Conservation (phyloP, 768 basidiomycete species). For the Tricholomella constricta region DNA sequence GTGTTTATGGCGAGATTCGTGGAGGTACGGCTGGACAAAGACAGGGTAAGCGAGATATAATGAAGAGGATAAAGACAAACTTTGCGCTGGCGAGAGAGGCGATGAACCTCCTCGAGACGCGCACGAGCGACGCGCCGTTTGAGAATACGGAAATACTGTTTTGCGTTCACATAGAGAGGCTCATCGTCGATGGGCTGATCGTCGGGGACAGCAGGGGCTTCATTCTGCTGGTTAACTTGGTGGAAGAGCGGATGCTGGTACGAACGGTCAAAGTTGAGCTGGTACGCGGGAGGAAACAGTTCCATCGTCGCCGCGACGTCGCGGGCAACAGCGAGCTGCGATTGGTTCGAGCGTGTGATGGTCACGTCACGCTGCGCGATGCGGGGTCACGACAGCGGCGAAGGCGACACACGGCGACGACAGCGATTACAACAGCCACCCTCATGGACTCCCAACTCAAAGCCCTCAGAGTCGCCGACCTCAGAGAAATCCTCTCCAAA, state of each 20-base stretch:
- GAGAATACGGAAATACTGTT: constrained; percentile 98
- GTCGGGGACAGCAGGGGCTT: constrained; percentile 25
- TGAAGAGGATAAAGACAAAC: constrained; percentile 38
- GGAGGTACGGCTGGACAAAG: constrained; percentile 82
- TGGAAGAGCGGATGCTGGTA: constrained; percentile 20
- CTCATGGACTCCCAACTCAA: constrained; percentile 48
- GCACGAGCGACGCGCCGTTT: constrained; percentile 91
- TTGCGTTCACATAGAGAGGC: constrained; percentile 98
- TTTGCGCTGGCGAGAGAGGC: constrained; percentile 92
- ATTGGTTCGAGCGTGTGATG: constrained; percentile 41
- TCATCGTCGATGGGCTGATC: constrained; percentile 78
- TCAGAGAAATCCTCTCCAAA: constrained; percentile 59
- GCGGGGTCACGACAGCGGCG: too few relatives aligned
- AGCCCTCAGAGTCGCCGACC: constrained; percentile 72
- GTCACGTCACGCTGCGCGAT: constrained; percentile 20
- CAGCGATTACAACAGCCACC: constrained; percentile 24
- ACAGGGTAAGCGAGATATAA: constrained; percentile 7
- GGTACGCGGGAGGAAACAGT: constrained; percentile 61
- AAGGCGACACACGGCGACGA: constrained; percentile 24
- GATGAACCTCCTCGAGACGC: constrained; percentile 90
- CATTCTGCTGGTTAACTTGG: constrained; percentile 22
- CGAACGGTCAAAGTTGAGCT: constrained; percentile 37
- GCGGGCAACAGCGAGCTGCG: constrained; percentile 31
- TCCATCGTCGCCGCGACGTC: constrained; percentile 51
- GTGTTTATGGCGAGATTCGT: constrained; percentile 97